Evolutionary conservation across 306 rosid genomes (phyloP), one percentile per base, ranked within the genome.

Genomic region (Begonia masoniana): DNA sequence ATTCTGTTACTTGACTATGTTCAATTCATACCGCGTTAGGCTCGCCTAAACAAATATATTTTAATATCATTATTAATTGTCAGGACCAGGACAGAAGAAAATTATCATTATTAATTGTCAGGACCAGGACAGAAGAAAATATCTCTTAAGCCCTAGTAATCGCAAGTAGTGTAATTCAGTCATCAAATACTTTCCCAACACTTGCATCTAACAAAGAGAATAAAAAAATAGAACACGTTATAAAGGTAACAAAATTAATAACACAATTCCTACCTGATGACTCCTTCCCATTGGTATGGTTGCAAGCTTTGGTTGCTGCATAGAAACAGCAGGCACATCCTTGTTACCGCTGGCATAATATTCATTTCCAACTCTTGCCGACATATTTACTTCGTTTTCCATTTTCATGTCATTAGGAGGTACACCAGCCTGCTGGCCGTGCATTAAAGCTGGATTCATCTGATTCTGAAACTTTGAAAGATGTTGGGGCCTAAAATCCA

Each of bases 231-330:
- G 14, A 41, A 31, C 39, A 31, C 9, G 7, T 31, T 31, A 31
- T 6, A 24, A 46, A 47, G 8, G 68, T 50, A 7, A 53, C 35
- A 56, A 64, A 47, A 17, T 53, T 51, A 43, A 46, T 6, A 21
- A 46, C 51, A 15, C 19, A 56, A 11, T 52, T 43, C 14, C 10
- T 71, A 92, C 99, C 93, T 79, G 99, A 54, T 71, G 93, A 68
- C 54, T 77, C 64, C 93, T 76, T 4, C 93, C 52, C 59, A 72
- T 56, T 3, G 99, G 81, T 61, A 86, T 68, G 46, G 78, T 78
- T 52, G 93, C 63, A 66, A 81, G 75, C 84, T 78, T 78, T 16
- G 92, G 84, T 62, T 78, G 96, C 70, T 71, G 92, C 54, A 76
- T 75, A 66, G 77, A 80, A 43, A 62, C 21, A 31, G 65, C 6